Evolutionary conservation across 768 basidiomycete species (phyloP).

Genomic region (Panellus pusillus): DNA sequence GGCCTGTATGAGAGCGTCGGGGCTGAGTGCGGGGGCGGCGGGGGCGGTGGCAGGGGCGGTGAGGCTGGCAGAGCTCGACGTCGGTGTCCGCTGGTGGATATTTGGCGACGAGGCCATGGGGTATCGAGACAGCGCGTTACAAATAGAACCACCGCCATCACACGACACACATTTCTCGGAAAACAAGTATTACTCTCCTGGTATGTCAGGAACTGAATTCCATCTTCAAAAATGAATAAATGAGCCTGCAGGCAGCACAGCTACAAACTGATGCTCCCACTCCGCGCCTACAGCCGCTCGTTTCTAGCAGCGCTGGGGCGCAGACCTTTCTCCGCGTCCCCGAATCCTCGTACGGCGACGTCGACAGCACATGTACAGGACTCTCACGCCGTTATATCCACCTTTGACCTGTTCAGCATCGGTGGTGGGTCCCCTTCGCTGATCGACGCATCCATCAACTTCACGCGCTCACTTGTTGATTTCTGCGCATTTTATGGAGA

Average conservation of each 20-base stretch:
- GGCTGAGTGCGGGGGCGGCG: slow-evolving; percentile 37
- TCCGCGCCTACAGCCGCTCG: neutral
- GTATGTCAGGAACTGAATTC: no score
- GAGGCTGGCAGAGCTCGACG: slow-evolving; percentile 26
- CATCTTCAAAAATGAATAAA: no score
- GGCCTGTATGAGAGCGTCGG: slow-evolving; percentile 54
- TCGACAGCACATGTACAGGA: no score
- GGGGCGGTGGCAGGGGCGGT: slow-evolving; percentile 22
- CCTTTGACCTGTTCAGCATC: slow-evolving; percentile 91
- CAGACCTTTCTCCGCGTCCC: neutral
- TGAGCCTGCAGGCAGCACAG: no score
- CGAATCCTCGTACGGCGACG: no score
- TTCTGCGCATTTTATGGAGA: neutral
- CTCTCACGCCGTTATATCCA: slow-evolving; percentile 84
- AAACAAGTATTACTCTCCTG: no score
- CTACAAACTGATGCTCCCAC: neutral
- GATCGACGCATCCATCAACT: neutral
- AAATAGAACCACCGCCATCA: no score
- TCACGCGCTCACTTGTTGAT: slow-evolving; percentile 1
- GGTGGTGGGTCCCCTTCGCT: slow-evolving; percentile 52
- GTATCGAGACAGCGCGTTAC: neutral
- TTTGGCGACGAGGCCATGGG: slow-evolving; percentile 18
- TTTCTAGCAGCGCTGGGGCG: neutral
- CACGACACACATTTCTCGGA: no score
- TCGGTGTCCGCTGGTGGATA: slow-evolving; percentile 20